Conservation (phyloP, 306 rosid genomes). For the Cucurbita argyrosperma region DNA sequence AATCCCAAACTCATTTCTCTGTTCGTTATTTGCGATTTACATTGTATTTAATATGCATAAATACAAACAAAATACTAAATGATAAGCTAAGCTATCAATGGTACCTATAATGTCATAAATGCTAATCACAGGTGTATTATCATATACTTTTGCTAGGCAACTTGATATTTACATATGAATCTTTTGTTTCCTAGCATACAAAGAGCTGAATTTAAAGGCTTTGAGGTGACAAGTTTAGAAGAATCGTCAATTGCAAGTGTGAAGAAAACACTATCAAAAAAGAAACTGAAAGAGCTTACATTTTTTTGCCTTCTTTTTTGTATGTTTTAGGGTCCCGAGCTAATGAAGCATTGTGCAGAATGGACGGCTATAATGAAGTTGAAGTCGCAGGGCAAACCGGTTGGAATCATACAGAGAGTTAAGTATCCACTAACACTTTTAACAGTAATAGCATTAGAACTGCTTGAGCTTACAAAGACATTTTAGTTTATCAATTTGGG, state of each 20-base stretch:
- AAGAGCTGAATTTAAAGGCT: background rate
- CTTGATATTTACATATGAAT: background rate
- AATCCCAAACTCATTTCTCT: background rate
- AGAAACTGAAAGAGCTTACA: background rate
- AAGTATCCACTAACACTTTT: background rate
- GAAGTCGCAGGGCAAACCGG: background rate
- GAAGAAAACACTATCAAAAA: background rate
- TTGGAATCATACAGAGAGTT: background rate
- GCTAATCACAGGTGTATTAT: background rate
- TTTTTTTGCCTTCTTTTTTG: background rate
- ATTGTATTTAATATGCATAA: background rate
- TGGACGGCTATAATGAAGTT: background rate
- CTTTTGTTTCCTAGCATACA: background rate
- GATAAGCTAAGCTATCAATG: background rate
- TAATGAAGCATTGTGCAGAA: background rate
- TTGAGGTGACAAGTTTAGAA: background rate
- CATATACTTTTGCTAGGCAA: background rate
- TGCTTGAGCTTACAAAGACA: background rate
- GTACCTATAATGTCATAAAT: background rate
- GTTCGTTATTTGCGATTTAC: background rate
- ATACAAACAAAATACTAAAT: background rate
- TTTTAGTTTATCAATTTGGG: background rate
- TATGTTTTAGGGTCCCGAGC: background rate
- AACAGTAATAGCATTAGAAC: background rate
- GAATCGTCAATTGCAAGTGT: background rate